Base-by-base conservation (phyloP, 805 yeast genomes). In the Wickerhamomyces xylosicus region DNA sequence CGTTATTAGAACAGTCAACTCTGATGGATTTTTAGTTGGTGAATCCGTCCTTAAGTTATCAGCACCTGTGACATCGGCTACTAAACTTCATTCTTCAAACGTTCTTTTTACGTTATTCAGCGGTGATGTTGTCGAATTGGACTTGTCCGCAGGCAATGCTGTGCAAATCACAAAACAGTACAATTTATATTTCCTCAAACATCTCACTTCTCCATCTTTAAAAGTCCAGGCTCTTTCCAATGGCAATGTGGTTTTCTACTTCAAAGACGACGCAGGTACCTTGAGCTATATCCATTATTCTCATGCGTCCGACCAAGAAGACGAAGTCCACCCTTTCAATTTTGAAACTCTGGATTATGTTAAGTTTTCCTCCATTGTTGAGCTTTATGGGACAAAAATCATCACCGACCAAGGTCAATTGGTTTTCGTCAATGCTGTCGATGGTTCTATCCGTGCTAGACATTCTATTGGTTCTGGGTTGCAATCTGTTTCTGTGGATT, bases 341-440 rank as follows among this genome's bases (percentile, higher is more conserved):
- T 16, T 25, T 13, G 29, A 25, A n/a, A 9, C 29, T 11, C 13
- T 25, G 9, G 14, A 7, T 4, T 4, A 25, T 7, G 29, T 43
- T 19, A 17, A 38, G 2, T 47, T 34, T 16, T 41, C 42, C n/a
- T 34, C 48, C n/a, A 40, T 54, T 33, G 28, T 29, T 2, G 58
- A 53, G 22, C 40, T 46, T 35, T 39, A 34, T 35, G 57, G 57
- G 6, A 29, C 53, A 1, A 53, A 53, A 27, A 38, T 54, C n/a
- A 44, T 25, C 13, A 4, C 13, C 29, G 8, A 11, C 14, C 5
- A 7, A 10, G 29, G 29, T 4, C 8, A 25, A n/a, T 9, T 25
- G 29, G 13, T 25, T n/a, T n/a, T 10, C 5, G 29, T 25, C 14
- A n/a, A 25, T 11, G 29, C 29, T n/a, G 13, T 10, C 5, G 14